Evolutionary conservation across 1,139 yeast genomes (phyloP).

Genomic region (Geotrichum citri-aurantii): DNA sequence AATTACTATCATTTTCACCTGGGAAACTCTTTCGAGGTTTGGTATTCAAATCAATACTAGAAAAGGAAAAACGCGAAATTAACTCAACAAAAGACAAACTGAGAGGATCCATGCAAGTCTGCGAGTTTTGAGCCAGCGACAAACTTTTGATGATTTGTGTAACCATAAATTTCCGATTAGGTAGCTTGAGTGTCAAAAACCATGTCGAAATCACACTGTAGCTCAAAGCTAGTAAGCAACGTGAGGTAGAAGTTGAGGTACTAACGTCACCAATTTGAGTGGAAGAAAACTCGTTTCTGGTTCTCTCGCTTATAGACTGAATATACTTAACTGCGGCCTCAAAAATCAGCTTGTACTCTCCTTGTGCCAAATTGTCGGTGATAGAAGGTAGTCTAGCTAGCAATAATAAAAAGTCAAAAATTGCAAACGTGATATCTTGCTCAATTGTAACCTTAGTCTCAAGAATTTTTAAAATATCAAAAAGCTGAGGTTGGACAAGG

Average conservation of each 20-base stretch:
- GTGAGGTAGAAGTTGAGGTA: background rate
- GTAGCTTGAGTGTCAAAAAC: constrained; percentile 59
- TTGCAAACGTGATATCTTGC: constrained; percentile 25
- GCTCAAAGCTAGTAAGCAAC: background rate
- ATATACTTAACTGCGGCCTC: constrained; percentile 79
- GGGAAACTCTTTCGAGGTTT: constrained; percentile 18
- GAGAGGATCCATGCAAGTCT: constrained; percentile 44
- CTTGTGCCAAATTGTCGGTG: constrained; percentile 66
- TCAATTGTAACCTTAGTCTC: constrained; percentile 62
- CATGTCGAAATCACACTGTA: constrained; percentile 61
- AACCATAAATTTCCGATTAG: constrained; percentile 54
- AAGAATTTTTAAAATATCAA: constrained; percentile 58
- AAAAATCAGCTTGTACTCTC: constrained; percentile 72
- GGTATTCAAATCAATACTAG: constrained; percentile 53
- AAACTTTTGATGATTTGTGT: constrained; percentile 60
- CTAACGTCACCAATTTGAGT: background rate
- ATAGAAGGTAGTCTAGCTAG: constrained; percentile 61
- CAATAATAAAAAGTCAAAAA: constrained; percentile 66
- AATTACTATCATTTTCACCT: background rate
- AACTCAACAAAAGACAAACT: constrained; percentile 64
- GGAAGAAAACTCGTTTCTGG: constrained; percentile 19
- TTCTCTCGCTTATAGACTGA: constrained; percentile 3
- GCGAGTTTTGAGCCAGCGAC: constrained; percentile 42
- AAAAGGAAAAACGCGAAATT: constrained; percentile 58
- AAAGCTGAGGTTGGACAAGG: constrained; percentile 60